phyloP scores from a whole-genome alignment of 2,329 filamentous ascomycete genomes.

The Xylariaceae sp. region DNA sequence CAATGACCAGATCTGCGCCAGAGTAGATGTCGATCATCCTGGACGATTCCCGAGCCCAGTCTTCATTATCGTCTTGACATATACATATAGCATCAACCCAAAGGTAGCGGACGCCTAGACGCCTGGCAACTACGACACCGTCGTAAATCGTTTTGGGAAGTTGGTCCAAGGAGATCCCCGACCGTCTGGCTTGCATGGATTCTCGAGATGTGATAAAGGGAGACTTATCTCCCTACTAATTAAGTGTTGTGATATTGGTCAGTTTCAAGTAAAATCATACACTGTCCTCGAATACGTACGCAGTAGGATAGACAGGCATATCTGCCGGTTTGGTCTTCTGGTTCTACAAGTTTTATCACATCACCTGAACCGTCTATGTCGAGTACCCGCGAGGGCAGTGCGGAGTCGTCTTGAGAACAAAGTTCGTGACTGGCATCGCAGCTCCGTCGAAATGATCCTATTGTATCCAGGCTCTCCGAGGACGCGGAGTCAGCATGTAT shows the following conservation, averaged over 20 bases:
- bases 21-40: conserved; percentile 3
- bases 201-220: neutral
- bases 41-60: conserved; percentile 2
- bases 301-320: conserved; percentile 17
- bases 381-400: conserved; percentile 9
- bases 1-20: conserved; percentile 7
- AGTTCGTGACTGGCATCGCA: conserved; percentile 1
- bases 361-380: conserved; percentile 8
- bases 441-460: neutral
- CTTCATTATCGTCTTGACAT: conserved; percentile 3
- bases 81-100: conserved; percentile 4
- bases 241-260: neutral
- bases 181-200: neutral
- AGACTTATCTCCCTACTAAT: neutral
- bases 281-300: neutral
- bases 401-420: neutral
- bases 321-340: conserved; percentile 1
- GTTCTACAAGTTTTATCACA: conserved; percentile 11
- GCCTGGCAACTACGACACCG: neutral
- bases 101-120: conserved; percentile 1
- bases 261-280: neutral
- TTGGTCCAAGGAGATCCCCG: conserved; percentile 3
- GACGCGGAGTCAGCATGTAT: conserved; percentile 4
- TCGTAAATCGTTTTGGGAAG: conserved; percentile 5
- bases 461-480: conserved; percentile 1